Evolutionary conservation across 179 eudicot genomes (phyloP), one percentile per base, ranked within the genome.

Genomic region (Beta macrorhiza): DNA sequence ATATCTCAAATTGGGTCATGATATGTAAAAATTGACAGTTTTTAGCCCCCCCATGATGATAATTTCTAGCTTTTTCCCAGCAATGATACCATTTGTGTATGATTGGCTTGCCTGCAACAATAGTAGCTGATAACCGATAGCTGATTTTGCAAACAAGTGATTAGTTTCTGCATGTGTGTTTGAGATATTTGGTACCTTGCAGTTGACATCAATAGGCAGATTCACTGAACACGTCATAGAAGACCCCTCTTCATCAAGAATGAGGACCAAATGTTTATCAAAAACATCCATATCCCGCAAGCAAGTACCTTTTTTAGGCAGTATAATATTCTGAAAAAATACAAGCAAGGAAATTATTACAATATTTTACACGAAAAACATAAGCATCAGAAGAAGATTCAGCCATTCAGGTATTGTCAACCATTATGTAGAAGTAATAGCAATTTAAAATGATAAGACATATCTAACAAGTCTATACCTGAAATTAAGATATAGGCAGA

Each of bases 221-320:
- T 89, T 73, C 79, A 95, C 82, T 55, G 98, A 95, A 81, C 97
- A 95, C 77, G 90, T 90, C 72, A 78, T 64, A 75, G 93, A 86
- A 61, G 88, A 89, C 64, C 91, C 98, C 67, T 87, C 88, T 83
- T 80, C 82, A 78, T 89, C 91, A 74, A 91, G 85, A 73, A 58
- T 84, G 56, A 93, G 94, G 78, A 95, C 99, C 81, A 93, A 80
- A 88, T 93, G 91, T 74, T 84, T 87, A 64, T 89, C 85, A 71
- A 92, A 92, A 74, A 95, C 84, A 87, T 95, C 99, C 97, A 95
- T 91, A 79, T 95, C 97, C 71, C 81, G 90, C 63, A 95, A 80
- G 88, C 80, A 87, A 78, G 84, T 81, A 76, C 87, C 97, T 84
- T 95, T 90, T 69, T 87, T 77, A 19, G 97, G 99, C 64, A 88